A percentile compares a stretch with the other conserved stretches of the same genome.
These are phyloP conservation scores for Ophiostoma novo-ulmi DNA, from an alignment of 2,329 filamentous ascomycete species.

Conservation along the genomic window DNA sequence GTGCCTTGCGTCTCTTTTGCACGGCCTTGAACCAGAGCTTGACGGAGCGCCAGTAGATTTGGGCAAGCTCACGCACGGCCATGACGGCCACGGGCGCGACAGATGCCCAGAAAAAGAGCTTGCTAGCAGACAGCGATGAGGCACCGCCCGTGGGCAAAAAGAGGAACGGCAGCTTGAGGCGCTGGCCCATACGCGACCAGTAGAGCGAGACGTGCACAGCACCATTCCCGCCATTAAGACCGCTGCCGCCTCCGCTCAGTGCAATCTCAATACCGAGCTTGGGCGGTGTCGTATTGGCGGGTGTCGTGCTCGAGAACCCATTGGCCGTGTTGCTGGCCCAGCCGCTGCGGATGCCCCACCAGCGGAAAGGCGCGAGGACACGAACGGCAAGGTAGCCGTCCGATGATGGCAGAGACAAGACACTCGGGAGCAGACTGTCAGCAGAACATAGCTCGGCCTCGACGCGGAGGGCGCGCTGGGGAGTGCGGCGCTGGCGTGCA, in stretches of 20 bases:
- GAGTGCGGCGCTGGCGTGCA: slow-evolving; percentile 16
- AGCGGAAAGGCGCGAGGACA: slow-evolving; percentile 37
- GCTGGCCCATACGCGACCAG: slow-evolving; percentile 44
- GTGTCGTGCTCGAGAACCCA: slow-evolving; percentile 22
- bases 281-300: slow-evolving; percentile 33
- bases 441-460: slow-evolving; percentile 42
- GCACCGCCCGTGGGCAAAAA: slow-evolving; percentile 33
- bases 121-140: slow-evolving; percentile 22
- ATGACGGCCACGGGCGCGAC: slow-evolving; percentile 40
- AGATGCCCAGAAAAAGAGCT: slow-evolving; percentile 38
- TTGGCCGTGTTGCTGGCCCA: slow-evolving; percentile 22
- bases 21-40: neutral
- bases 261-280: slow-evolving; percentile 44
- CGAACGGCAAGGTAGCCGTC: slow-evolving; percentile 42
- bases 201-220: slow-evolving; percentile 44
- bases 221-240: slow-evolving; percentile 26
- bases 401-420: neutral
- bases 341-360: slow-evolving; percentile 30
- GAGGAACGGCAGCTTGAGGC: slow-evolving; percentile 42
- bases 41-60: slow-evolving; percentile 14
- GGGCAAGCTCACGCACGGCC: slow-evolving; percentile 30
- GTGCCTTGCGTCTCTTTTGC: neutral
- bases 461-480: slow-evolving; percentile 33
- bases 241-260: slow-evolving; percentile 32
- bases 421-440: slow-evolving; percentile 28